phyloP scores from a whole-genome alignment of 345 rosid genomes.

The Mallotus nudiflorus region DNA sequence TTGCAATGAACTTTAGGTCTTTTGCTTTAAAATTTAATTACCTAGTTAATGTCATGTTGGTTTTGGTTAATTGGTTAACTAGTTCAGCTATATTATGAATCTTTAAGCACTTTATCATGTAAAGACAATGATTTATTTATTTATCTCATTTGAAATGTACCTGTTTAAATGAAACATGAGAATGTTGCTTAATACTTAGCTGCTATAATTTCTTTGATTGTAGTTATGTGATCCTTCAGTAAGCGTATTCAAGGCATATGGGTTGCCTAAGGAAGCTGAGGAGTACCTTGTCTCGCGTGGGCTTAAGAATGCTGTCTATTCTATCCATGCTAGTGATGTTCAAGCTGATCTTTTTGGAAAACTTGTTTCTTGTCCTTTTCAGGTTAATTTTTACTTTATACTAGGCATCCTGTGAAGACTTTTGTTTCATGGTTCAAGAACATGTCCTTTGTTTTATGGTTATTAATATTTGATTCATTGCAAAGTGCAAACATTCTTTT shows the following conservation, averaged over 20 bases:
- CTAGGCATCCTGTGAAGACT: too few species aligned
- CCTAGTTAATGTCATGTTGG: not conserved
- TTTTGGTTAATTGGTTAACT: not conserved
- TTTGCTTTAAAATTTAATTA: not conserved
- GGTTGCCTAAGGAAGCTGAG: constrained; percentile 52
- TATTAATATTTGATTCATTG: too few species aligned
- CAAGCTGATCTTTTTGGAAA: constrained; percentile 56
- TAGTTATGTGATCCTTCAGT: constrained; percentile 52
- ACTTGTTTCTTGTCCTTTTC: constrained; percentile 63
- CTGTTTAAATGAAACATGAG: not conserved
- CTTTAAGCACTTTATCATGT: too few species aligned
- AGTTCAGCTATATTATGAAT: not conserved
- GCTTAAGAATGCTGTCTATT: constrained; percentile 56
- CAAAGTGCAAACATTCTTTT: too few species aligned
- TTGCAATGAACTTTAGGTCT: too few species aligned
- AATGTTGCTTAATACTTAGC: not conserved
- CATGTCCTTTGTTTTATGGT: too few species aligned
- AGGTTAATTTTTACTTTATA: constrained; percentile 36
- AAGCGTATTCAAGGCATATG: constrained; percentile 70
- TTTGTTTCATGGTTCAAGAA: not conserved
- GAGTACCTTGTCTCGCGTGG: constrained; percentile 51
- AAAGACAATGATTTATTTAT: not conserved
- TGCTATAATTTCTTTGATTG: not conserved
- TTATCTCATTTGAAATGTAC: too few species aligned
- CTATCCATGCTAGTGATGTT: constrained; percentile 44